Evolutionary conservation across 495 filamentous ascomycete species (phyloP), one percentile per base, ranked within the genome.

Genomic region (Parachaetomium inaequale): DNA sequence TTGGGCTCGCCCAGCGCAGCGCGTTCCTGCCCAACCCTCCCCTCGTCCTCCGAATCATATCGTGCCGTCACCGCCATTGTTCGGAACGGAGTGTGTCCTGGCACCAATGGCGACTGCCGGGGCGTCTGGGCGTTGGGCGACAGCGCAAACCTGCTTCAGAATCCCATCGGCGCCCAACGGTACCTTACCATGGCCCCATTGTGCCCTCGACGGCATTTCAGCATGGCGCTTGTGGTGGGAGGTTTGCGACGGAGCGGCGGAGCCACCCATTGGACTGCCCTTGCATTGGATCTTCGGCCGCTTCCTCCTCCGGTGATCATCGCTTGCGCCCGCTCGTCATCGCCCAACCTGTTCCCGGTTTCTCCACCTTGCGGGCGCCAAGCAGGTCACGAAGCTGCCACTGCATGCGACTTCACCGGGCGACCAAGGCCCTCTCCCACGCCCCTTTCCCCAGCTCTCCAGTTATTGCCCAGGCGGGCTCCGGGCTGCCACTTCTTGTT

Each of bases 161-260:
- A 62, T 60, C 31, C 46, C 63, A 59, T 67, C 51, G 60, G 59
- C 59, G 68, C 70, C 70, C 68, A 72, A 70, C 70, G 70, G 53
- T 62, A 65, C 68, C 70, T 58, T 63, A 66, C 65, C 60, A 42
- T 51, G 36, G 15, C 25, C 40, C 15, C 25, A 47, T 28, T 26
- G 23, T 57, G 36, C 31, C 15, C 29, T 47, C 17, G 36, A 38
- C 43, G 21, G 25, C 53, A 28, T 60, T n/a, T 15, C 61, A 66
- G 42, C 63, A 55, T 53, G 45, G 34, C 26, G 45, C 36, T 55
- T 32, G 36, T 40, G 36, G 36, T 42, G 14, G 51, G 50, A 31
- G 56, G 49, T 57, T 45, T 23, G 49, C 25, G 31, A 55, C 36
- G 55, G 62, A 45, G 40, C 31, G 25, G 32, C 61, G 36, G 62